These are phyloP conservation scores for Daldinia vernicosa DNA, from an alignment of 495 filamentous ascomycete genomes.

Conservation along the genomic window DNA sequence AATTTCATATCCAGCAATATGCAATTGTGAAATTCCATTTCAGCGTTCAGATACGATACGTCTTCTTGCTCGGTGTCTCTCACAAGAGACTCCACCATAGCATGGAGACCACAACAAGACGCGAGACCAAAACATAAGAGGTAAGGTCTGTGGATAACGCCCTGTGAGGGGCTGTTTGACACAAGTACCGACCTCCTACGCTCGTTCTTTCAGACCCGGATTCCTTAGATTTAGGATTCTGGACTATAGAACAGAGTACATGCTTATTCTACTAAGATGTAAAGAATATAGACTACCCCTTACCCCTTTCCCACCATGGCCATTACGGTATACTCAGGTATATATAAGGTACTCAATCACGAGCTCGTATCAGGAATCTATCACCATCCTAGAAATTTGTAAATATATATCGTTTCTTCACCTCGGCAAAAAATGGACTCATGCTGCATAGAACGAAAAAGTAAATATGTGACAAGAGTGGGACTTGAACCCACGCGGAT, in stretches of 20 bases:
- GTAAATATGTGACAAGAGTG: not conserved
- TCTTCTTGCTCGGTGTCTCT: slow-evolving; percentile 52
- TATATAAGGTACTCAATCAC: too few relatives aligned
- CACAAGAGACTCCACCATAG: slow-evolving; percentile 44
- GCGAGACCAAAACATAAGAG: slow-evolving; percentile 52
- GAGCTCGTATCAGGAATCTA: too few relatives aligned
- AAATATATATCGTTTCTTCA: too few relatives aligned
- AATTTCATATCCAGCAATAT: not conserved
- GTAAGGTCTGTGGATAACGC: slow-evolving; percentile 35
- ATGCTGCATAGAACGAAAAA: not conserved
- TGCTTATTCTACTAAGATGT: slow-evolving; percentile 24
- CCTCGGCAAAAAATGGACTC: too few relatives aligned
- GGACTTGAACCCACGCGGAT: slow-evolving; percentile 36
- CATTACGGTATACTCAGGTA: too few relatives aligned
- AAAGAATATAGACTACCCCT: not conserved
- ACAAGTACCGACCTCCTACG: slow-evolving; percentile 39
- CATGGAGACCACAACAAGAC: slow-evolving; percentile 59
- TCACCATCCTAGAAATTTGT: too few relatives aligned
- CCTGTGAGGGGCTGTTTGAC: slow-evolving; percentile 27
- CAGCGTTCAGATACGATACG: slow-evolving; percentile 63
- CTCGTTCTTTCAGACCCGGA: slow-evolving; percentile 63
- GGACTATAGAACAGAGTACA: slow-evolving; percentile 66
- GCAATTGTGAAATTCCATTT: not conserved
- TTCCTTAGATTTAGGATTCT: slow-evolving; percentile 60
- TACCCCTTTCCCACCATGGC: too few relatives aligned